These are phyloP conservation scores for Nyssa sinensis DNA, from an alignment of 148 eudicot species.

Conservation along the genomic window DNA sequence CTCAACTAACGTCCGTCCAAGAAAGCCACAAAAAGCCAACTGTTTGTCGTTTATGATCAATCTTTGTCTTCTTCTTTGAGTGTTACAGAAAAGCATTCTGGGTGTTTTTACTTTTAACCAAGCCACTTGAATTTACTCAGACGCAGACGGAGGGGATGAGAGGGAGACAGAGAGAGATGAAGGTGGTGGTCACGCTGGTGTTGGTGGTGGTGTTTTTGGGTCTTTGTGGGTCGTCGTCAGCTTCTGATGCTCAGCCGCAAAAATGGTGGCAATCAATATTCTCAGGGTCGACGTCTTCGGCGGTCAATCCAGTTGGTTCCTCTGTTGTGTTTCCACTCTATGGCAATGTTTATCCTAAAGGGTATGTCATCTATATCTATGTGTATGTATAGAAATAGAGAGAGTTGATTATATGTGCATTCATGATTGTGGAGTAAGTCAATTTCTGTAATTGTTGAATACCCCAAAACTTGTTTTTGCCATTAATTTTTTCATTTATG, in stretches of 20 bases:
- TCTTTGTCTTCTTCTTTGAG: neutral
- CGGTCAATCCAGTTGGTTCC: conserved; percentile 39
- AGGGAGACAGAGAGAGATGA: conserved; percentile 6
- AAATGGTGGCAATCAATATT: conserved; percentile 57
- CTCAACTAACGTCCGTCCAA: no score
- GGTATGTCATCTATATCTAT: conserved; percentile 47
- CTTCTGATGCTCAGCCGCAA: conserved; percentile 37
- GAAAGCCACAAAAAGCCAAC: no score
- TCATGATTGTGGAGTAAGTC: no score
- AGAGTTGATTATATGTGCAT: neutral
- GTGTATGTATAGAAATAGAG: no score
- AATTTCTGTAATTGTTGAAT: neutral
- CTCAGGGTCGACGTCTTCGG: conserved; percentile 38
- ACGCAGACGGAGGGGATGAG: neutral
- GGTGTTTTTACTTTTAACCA: neutral
- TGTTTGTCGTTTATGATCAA: no score
- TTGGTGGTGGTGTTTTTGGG: conserved; percentile 24
- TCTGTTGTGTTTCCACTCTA: conserved; percentile 65
- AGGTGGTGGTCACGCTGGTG: conserved; percentile 29
- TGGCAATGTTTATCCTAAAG: conserved; percentile 79
- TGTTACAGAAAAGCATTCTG: neutral
- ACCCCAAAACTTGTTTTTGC: neutral
- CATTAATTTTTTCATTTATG: neutral
- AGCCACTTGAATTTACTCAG: neutral
- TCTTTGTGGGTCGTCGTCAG: conserved; percentile 18